Base-by-base conservation (phyloP, 2,329 filamentous ascomycete genomes). In the Botrytis hyacinthi region DNA sequence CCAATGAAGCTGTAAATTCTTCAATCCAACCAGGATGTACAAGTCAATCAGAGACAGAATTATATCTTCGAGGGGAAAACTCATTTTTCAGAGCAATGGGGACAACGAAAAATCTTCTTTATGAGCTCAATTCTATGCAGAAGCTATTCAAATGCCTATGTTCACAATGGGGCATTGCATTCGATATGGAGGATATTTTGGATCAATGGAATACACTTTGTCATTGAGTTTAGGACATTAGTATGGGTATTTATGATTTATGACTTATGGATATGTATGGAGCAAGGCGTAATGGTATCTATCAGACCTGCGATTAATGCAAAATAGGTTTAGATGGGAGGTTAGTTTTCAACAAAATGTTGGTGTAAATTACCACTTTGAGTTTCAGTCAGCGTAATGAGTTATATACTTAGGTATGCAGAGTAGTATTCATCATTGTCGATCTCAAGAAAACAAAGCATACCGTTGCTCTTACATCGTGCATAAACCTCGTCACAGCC, bases 1-100 rank as follows among this genome's bases (percentile, higher is more conserved):
- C 79, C 0, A 77, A 77, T 40, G 75, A 79, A 1, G 67, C 73
- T 5, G 40, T 40, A 8, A 32, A 73, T 18, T 75, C 90, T 37
- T 86, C 86, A 76, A 90, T 90, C 83, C 70, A 67, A 44, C 89
- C 92, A 80, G 89, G 92, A 75, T 85, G 92, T 68, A 83, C 93
- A 70, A 91, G 76, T 37, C 78, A 78, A 1, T 82, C 82, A 1
- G 83, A 84, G 69, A 85, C 83, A 16, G 78, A 79, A 37, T 76
- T 80, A 3, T 84, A 83, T 70, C 79, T 84, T 7, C 78, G 81
- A 54, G 80, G 80, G 32, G 80, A 80, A 2, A 73, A 78, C 1
- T 74, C 78, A 4, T 18, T 4, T 16, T 74, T 77, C 4, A 75
- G 77, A 2, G 78, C 80, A 76, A 1, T 78, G 78, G 74, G 75